phyloP scores from a whole-genome alignment of 2,329 filamentous ascomycete species.

The Podosphaera aphanis region DNA sequence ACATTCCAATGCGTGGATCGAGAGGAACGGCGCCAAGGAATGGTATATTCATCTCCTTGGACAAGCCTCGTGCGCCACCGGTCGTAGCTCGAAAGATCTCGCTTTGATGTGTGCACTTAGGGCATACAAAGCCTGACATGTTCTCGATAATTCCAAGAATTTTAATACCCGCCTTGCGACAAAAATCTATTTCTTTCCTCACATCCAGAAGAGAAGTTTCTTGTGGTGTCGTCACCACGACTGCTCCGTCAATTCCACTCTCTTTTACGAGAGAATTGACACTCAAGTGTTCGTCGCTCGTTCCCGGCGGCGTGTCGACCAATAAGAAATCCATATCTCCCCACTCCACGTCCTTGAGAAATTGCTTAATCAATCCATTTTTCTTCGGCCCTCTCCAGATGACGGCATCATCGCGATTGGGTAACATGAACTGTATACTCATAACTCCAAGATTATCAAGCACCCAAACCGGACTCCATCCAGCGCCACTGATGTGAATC shows the following conservation, averaged over 20 bases:
- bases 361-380: constrained; percentile 94
- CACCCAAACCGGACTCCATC: constrained; percentile 92
- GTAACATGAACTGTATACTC: constrained; percentile 97
- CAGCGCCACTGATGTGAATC: constrained; percentile 69
- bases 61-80: constrained; percentile 59
- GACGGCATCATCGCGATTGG: constrained; percentile 76
- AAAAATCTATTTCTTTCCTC: constrained; percentile 94
- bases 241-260: constrained; percentile 76
- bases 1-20: constrained; percentile 85
- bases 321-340: constrained; percentile 81
- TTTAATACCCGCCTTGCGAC: constrained; percentile 72
- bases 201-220: constrained; percentile 85
- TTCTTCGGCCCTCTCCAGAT: constrained; percentile 98
- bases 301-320: constrained; percentile 88
- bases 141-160: constrained; percentile 88
- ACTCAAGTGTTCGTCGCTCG: constrained; percentile 81
- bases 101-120: constrained; percentile 58
- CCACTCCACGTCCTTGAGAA: constrained; percentile 95
- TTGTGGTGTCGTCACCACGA: constrained; percentile 84
- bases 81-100: constrained; percentile 85
- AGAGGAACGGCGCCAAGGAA: constrained; percentile 79
- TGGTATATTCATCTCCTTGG: constrained; percentile 65
- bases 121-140: constrained; percentile 93
- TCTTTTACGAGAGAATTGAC: constrained; percentile 84
- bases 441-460: constrained; percentile 85